Conservation (phyloP, 2,329 filamentous ascomycete genomes). For the Diaporthe helianthi region DNA sequence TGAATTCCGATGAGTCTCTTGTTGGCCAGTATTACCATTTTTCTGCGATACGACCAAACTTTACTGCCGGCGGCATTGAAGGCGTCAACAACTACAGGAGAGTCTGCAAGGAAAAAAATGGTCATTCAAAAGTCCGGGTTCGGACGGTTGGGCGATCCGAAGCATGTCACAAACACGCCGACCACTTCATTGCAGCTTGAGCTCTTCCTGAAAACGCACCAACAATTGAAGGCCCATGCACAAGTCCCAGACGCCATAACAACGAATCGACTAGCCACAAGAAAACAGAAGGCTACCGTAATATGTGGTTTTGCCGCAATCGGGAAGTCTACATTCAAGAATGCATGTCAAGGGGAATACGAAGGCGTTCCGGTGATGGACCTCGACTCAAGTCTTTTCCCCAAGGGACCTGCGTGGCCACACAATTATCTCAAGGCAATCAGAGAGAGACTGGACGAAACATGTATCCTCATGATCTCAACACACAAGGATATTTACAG, state of each 20-base stretch:
- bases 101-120: background rate
- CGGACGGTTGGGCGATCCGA: background rate
- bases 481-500: background rate
- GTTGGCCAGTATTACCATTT: background rate
- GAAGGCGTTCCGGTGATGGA: background rate
- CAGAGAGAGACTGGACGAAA: background rate
- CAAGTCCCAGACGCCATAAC: background rate
- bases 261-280: background rate
- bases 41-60: background rate
- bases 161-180: background rate
- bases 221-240: background rate
- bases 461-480: conserved; percentile 1
- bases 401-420: background rate
- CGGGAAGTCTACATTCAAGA: conserved; percentile 1
- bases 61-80: background rate
- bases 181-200: background rate
- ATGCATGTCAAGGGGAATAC: background rate
- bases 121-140: background rate
- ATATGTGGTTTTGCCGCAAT: conserved; percentile 17
- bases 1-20: too few species aligned
- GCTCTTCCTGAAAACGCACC: background rate
- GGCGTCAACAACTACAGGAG: background rate
- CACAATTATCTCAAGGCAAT: background rate
- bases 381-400: background rate
- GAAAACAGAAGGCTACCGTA: background rate